These are phyloP conservation scores for Echinosphaeria canescens DNA, from an alignment of 2,329 filamentous ascomycete species.

Conservation along the genomic window DNA sequence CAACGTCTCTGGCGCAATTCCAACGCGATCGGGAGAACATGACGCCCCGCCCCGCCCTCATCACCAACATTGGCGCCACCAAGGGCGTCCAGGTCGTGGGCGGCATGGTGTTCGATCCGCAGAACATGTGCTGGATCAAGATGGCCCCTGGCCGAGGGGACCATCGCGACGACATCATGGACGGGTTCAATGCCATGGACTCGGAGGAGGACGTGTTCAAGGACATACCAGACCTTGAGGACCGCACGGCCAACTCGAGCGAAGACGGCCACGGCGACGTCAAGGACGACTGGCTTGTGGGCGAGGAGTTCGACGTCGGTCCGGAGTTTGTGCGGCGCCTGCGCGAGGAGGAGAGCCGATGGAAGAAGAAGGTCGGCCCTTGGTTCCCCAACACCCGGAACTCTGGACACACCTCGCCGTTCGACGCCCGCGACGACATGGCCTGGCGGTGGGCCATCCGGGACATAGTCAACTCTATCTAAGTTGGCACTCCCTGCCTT, in stretches of 20 bases:
- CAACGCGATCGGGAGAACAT: slow-evolving; percentile 31
- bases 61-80: slow-evolving; percentile 68
- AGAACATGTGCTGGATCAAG: slow-evolving; percentile 96
- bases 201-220: slow-evolving; percentile 91
- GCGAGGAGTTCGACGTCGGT: slow-evolving; percentile 94
- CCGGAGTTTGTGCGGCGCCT: slow-evolving; percentile 83
- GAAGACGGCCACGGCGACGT: slow-evolving; percentile 28
- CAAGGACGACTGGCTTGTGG: slow-evolving; percentile 65
- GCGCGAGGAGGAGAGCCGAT: slow-evolving; percentile 76
- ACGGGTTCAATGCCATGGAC: slow-evolving; percentile 48
- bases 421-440: slow-evolving; percentile 29
- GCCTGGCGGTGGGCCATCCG: slow-evolving; percentile 63
- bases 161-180: slow-evolving; percentile 32
- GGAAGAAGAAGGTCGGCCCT: slow-evolving; percentile 69
- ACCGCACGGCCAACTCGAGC: slow-evolving; percentile 28
- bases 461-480: slow-evolving; percentile 27
- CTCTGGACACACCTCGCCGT: slow-evolving; percentile 34
- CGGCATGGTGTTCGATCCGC: slow-evolving; percentile 97
- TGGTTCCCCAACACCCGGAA: slow-evolving; percentile 40
- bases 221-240: slow-evolving; percentile 81
- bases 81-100: slow-evolving; percentile 85
- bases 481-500: slow-evolving; percentile 2
- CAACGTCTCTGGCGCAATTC: slow-evolving; percentile 18
- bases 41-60: slow-evolving; percentile 55
- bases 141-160: slow-evolving; percentile 25